Base-by-base conservation (phyloP, 2,329 filamentous ascomycete genomes). In the Colletotrichum scovillei region DNA sequence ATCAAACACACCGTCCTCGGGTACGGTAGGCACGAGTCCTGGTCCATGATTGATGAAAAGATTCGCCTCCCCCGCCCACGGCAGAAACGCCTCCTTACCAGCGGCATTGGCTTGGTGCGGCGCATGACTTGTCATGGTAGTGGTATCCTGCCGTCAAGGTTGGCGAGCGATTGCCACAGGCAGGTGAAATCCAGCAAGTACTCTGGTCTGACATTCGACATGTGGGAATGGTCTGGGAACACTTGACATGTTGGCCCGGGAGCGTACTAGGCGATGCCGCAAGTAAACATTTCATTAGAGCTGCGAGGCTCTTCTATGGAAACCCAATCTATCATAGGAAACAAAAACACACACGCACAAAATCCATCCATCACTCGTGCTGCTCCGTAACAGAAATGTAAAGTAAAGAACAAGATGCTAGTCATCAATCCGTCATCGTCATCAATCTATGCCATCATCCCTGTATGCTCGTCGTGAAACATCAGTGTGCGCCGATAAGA, bases 231-330 rank as follows among this genome's bases (percentile, higher is more conserved):
- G 12, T 5, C 11, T 5, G 9, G 14, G 8, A 49, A 7, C 2
- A 11, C 35, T 64, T 64, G 4, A 12, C 46, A 53, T 16, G n/a
- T 35, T 53, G 12, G 35, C 9, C 19, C 22, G 11, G 22, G 24
- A 14, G 22, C 14, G 19, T 35, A 8, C 1, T 5, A 8, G 30
- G 14, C 35, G 7, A n/a, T n/a, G 22, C 3, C 53, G 52, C 16
- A 38, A 11, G 28, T n/a, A 12, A 9, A 35, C 38, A 49, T 62
- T 53, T 71, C 55, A 58, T 73, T 63, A 57, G 71, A 71, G 60
- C 71, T 26, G 56, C 62, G 71, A 66, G 60, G 71, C 71, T 71
- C 71, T 52, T 73, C 62, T 42, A 55, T 32, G 49, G 56, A 56
- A 63, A 66, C 26, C 26, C 24, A n/a, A 22, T 73, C 60, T 70